A percentile compares a stretch with the other conserved stretches of the same genome.
These are phyloP conservation scores for Gnomoniopsis sp. DNA, from an alignment of 2,329 filamentous ascomycete genomes.

Conservation along the genomic window DNA sequence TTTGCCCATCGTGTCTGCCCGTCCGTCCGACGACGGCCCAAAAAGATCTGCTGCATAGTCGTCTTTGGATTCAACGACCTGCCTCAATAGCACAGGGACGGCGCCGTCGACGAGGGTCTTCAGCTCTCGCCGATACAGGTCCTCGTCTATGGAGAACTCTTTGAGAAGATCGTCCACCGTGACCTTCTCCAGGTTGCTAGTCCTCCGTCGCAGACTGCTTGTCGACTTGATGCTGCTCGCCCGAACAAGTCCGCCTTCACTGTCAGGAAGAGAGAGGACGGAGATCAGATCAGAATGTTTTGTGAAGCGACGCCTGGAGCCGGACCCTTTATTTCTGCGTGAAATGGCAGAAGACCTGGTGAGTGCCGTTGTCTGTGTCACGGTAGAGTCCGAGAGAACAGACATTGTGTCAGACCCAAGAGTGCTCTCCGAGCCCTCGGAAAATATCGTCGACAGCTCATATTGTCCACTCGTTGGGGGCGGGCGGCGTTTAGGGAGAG, in stretches of 20 bases:
- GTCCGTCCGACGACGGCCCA: conserved; percentile 49
- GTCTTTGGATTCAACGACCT: conserved; percentile 71
- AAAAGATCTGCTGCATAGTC: conserved; percentile 66
- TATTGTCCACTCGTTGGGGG: conserved; percentile 54
- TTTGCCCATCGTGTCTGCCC: conserved; percentile 65
- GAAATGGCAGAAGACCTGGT: conserved; percentile 45
- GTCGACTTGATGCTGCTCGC: conserved; percentile 71
- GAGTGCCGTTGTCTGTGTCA: conserved; percentile 50
- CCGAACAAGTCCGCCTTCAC: conserved; percentile 52
- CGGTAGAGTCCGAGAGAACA: conserved; percentile 45
- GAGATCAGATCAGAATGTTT: conserved; percentile 94
- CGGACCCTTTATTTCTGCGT: conserved; percentile 43
- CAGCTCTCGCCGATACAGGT: conserved; percentile 84
- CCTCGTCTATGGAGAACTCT: conserved; percentile 80
- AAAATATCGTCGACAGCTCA: conserved; percentile 56
- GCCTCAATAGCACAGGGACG: conserved; percentile 84
- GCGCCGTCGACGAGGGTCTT: conserved; percentile 93
- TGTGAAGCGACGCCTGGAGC: conserved; percentile 72
- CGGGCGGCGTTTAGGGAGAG: conserved; percentile 22
- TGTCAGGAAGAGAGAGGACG: conserved; percentile 72
- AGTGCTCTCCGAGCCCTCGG: conserved; percentile 45
- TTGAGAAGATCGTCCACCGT: conserved; percentile 73
- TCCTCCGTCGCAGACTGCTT: conserved; percentile 72
- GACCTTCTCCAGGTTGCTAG: conserved; percentile 62
- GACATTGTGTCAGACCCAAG: conserved; percentile 49